Evolutionary conservation across 371 early-diverging fungal genomes (phyloP).

Genomic region (Blakeslea trispora): DNA sequence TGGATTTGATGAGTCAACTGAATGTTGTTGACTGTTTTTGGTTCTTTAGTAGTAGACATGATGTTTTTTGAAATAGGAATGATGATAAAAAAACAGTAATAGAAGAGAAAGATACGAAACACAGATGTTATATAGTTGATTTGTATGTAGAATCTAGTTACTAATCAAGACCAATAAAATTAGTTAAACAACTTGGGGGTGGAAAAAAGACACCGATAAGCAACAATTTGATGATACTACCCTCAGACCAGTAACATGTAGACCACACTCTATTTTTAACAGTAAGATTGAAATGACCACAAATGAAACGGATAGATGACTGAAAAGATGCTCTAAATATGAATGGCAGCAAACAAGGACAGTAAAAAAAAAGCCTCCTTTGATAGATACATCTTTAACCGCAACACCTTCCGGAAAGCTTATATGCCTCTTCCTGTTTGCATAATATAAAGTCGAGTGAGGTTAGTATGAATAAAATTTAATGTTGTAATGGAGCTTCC

Average conservation of each 20-base stretch:
- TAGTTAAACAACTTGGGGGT: not conserved
- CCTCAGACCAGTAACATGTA: conserved; percentile 42
- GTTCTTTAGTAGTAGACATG: conserved; percentile 43
- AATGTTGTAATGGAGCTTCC: conserved; percentile 15
- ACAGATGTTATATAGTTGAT: conserved; percentile 22
- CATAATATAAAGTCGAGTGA: conserved; percentile 12
- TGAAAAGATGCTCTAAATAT: too few relatives aligned
- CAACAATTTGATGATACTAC: conserved; percentile 45
- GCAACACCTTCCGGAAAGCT: too few relatives aligned
- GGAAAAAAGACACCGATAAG: conserved; percentile 22
- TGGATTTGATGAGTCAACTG: conserved; percentile 25
- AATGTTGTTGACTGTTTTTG: conserved; percentile 42
- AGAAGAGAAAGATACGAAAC: conserved; percentile 5
- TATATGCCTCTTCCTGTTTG: too few relatives aligned
- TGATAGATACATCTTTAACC: too few relatives aligned
- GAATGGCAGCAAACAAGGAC: not conserved
- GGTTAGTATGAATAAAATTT: conserved; percentile 6
- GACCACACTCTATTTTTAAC: too few relatives aligned
- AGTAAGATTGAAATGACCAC: too few relatives aligned
- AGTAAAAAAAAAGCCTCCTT: not conserved
- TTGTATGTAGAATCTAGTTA: conserved; percentile 17
- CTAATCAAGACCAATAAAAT: conserved; percentile 27
- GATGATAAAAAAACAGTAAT: conserved; percentile 9
- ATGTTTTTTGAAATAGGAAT: not conserved
- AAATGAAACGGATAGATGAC: not conserved